These are phyloP conservation scores for Aspergillus clavatus DNA, from an alignment of 2,329 filamentous ascomycete genomes.

Conservation along the genomic window DNA sequence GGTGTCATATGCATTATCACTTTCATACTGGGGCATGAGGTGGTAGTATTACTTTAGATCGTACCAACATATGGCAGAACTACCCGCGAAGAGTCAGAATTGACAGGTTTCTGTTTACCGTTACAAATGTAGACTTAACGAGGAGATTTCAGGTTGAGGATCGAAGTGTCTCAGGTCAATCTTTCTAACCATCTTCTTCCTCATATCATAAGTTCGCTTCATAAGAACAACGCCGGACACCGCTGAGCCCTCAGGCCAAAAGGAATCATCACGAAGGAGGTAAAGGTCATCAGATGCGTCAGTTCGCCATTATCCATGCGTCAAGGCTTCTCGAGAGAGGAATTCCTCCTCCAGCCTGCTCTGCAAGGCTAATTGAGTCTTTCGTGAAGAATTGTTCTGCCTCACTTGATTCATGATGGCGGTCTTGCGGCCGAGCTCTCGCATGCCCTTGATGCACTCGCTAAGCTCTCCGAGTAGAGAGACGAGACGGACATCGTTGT, in stretches of 20 bases:
- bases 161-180: no score
- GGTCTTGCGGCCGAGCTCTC: slow-evolving; percentile 73
- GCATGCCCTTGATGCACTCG: slow-evolving; percentile 64
- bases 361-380: slow-evolving; percentile 19
- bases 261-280: neutral
- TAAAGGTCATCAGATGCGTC: neutral
- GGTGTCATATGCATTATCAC: no score
- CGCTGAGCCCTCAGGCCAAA: neutral
- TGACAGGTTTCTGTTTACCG: no score
- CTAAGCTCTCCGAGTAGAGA: slow-evolving; percentile 71
- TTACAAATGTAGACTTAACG: no score
- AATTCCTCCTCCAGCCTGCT: slow-evolving; percentile 28
- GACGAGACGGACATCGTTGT: slow-evolving; percentile 78
- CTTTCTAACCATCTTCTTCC: neutral
- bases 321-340: slow-evolving; percentile 14
- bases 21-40: no score
- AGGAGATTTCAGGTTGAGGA: no score
- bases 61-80: no score
- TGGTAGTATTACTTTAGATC: no score
- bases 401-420: slow-evolving; percentile 49
- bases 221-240: slow-evolving; percentile 2
- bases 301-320: slow-evolving; percentile 2
- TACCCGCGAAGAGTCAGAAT: no score
- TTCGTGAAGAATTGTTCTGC: slow-evolving; percentile 18
- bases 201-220: neutral